Base-by-base conservation (phyloP, 768 basidiomycete genomes). In the Flagelloscypha sp. region DNA sequence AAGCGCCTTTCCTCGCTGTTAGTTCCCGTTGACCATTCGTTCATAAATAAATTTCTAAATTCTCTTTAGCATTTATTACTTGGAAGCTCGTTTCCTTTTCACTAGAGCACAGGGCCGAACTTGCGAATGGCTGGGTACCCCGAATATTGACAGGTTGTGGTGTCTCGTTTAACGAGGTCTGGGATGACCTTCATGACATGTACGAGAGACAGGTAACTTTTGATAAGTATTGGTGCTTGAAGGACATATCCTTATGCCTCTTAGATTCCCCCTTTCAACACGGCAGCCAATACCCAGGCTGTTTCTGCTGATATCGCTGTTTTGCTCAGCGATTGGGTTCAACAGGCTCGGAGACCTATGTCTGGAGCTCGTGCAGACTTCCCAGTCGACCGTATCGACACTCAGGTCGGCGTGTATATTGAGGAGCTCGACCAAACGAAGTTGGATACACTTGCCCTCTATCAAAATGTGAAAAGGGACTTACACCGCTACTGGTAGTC, bases 1-100 rank as follows among this genome's bases (percentile, higher is more conserved):
- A 42, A 79, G 78, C 40, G 84, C 89, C 7, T 92, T 94, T 58
- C 90, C 90, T 12, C 62, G 92, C 19, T 74, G 90, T 92, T 48
- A 53, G 86, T 59, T 27, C 19, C 21, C n/a, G 30, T 27, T 19
- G 17, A 25, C 24, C 13, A 13, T 15, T 31, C 34, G 35, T 33
- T n/a, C 22, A 30, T 3, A 13, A 12, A 21, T 33, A 32, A 15
- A 43, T 30, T 18, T 35, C 33, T 20, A 36, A 22, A 17, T 20
- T 28, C 16, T n/a, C 39, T 27, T 40, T 27, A 95, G 94, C 80
- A 43, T 73, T 82, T 41, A 63, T 97, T 41, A 68, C 86, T 2
- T 73, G 73, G 2, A 63, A 89, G 2, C 68, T 97, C 3, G 78
- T 93, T 27, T 69, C 73, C 30, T 89, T 88, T 49, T 73, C 74